Evolutionary conservation across 257 asterid genomes (phyloP).

Genomic region (Fraxinus excelsior): DNA sequence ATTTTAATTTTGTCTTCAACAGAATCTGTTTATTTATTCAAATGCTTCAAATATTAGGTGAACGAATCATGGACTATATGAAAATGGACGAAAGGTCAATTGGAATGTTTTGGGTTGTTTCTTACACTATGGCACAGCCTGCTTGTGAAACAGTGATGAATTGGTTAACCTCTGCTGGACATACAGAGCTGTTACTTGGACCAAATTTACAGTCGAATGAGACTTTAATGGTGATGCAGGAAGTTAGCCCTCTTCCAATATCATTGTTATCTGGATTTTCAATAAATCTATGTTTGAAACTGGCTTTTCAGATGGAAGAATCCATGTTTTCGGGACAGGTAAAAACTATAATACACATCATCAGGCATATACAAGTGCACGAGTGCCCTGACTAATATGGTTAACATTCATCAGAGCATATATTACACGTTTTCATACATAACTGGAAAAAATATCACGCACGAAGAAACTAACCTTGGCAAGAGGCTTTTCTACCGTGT

Average conservation of each 20-base stretch:
- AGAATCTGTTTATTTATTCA: background rate
- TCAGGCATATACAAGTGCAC: conserved; percentile 27
- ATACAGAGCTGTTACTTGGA: conserved; percentile 75
- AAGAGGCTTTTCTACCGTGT: background rate
- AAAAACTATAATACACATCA: conserved; percentile 14
- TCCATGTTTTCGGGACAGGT: conserved; percentile 97
- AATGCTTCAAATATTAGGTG: conserved; percentile 56
- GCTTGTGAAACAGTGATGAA: conserved; percentile 91
- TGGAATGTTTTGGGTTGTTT: conserved; percentile 99
- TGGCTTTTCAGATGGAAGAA: conserved; percentile 86
- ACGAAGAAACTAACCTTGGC: background rate
- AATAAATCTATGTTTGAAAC: conserved; percentile 80
- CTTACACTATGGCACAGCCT: conserved; percentile 98
- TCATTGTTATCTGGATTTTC: conserved; percentile 88
- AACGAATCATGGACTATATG: conserved; percentile 86
- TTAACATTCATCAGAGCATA: background rate
- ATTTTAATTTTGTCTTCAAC: background rate
- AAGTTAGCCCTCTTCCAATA: conserved; percentile 89
- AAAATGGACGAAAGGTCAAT: conserved; percentile 96
- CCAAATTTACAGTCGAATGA: conserved; percentile 75
- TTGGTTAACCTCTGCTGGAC: conserved; percentile 92
- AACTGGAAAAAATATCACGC: background rate
- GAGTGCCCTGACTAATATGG: conserved; percentile 4
- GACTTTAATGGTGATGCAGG: conserved; percentile 90
- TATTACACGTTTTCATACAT: background rate